A percentile compares a stretch with the other conserved stretches of the same genome.
Evolutionary conservation across 2,329 filamentous ascomycete genomes (phyloP).

Genomic region (Paraphaeosphaeria minitans): DNA sequence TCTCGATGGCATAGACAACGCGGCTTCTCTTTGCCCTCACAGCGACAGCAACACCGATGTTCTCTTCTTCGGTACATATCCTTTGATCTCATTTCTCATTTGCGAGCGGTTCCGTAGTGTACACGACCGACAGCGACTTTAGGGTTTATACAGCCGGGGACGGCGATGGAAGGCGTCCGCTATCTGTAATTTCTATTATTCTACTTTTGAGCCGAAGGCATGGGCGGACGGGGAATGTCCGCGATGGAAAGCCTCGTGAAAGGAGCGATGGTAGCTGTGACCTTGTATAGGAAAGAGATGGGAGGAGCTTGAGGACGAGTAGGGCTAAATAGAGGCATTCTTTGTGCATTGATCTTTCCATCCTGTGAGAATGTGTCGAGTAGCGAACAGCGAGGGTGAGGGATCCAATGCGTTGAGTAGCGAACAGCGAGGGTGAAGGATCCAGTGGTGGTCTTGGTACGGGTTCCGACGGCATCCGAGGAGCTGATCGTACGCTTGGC

Average conservation of each 20-base stretch:
- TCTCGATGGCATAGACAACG: slow-evolving; percentile 39
- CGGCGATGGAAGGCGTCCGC: slow-evolving; percentile 23
- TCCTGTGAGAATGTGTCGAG: neutral
- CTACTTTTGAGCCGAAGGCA: slow-evolving; percentile 1
- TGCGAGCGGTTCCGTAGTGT: slow-evolving; percentile 13
- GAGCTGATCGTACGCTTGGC: neutral
- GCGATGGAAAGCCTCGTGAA: neutral
- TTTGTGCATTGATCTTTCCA: neutral
- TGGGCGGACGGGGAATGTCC: neutral
- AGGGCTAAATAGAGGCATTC: slow-evolving; percentile 5
- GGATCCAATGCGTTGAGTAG: too few relatives aligned
- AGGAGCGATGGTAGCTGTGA: neutral
- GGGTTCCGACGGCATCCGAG: neutral
- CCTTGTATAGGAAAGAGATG: slow-evolving; percentile 4
- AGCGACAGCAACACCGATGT: slow-evolving; percentile 13
- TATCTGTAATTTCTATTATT: slow-evolving; percentile 33
- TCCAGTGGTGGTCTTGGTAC: neutral
- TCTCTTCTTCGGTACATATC: slow-evolving; percentile 16
- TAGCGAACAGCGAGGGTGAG: neutral
- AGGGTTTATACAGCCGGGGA: slow-evolving; percentile 19
- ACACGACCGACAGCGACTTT: slow-evolving; percentile 16
- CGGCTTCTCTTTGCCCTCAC: slow-evolving; percentile 22
- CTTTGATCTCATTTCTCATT: slow-evolving; percentile 10
- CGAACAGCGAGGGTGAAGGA: neutral
- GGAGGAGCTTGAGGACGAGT: neutral